Conservation (phyloP, 805 yeast species). For the Kluyveromyces starmeri region DNA sequence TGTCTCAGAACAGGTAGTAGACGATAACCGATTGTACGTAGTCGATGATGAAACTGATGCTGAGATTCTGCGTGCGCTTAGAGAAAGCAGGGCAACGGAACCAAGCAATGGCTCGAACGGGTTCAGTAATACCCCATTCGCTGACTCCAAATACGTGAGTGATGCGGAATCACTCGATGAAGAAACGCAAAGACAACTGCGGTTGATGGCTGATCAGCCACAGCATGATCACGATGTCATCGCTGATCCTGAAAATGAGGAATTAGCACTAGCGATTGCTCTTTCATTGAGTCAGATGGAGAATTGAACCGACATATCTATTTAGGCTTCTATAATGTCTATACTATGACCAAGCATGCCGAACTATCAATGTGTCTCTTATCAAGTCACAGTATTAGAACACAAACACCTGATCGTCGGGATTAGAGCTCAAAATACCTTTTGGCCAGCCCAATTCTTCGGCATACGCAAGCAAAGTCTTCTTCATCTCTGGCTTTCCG, state of each 20-base stretch:
- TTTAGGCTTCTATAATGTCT: neutral
- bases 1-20: neutral
- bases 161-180: constrained; percentile 6
- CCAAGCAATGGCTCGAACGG: constrained; percentile 7
- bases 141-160: neutral
- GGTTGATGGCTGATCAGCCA: neutral
- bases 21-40: neutral
- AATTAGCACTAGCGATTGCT: constrained; percentile 27
- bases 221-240: neutral
- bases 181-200: constrained; percentile 3
- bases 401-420: constrained; percentile 51
- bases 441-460: constrained; percentile 51
- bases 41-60: constrained; percentile 8
- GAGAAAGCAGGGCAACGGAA: constrained; percentile 13
- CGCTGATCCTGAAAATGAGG: constrained; percentile 15
- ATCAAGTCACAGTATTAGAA: constrained; percentile 29
- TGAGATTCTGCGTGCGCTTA: constrained; percentile 14
- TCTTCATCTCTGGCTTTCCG: constrained; percentile 69
- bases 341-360: neutral
- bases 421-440: constrained; percentile 37
- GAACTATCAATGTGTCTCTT: no score
- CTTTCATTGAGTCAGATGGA: constrained; percentile 26
- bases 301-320: neutral
- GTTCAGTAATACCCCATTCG: neutral
- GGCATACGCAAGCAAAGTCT: constrained; percentile 39